Conservation (phyloP, 441 rosid species). For the Metrosideros polymorpha region DNA sequence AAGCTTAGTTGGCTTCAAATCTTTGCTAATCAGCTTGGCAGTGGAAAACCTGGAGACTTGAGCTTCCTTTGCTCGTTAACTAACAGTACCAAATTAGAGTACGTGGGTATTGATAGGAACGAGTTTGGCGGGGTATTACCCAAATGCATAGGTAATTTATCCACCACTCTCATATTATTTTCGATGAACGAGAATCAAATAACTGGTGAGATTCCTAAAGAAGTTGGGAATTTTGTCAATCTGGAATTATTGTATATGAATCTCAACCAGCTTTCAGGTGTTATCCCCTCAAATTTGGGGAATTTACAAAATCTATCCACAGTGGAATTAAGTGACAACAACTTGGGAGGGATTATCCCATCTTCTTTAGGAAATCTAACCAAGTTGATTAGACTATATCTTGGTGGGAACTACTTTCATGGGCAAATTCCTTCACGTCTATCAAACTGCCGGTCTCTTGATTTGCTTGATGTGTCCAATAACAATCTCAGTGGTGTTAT, state of each 20-base stretch:
- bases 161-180: rapidly evolving
- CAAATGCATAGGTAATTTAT: not conserved
- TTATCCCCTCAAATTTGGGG: not conserved
- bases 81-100: rapidly evolving
- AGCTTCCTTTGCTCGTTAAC: not conserved
- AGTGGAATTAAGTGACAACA: rapidly evolving
- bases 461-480: rapidly evolving
- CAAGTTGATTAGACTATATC: rapidly evolving
- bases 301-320: rapidly evolving
- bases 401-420: not conserved
- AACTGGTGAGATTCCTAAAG: not conserved
- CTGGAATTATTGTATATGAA: rapidly evolving
- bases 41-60: not conserved
- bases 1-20: rapidly evolving
- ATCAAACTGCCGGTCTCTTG: rapidly evolving
- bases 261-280: not conserved
- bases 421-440: rapidly evolving
- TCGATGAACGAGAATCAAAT: rapidly evolving
- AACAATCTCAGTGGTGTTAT: not conserved
- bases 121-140: not conserved
- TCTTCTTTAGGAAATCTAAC: not conserved
- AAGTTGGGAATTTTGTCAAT: not conserved
- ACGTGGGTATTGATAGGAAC: rapidly evolving
- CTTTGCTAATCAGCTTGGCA: rapidly evolving
- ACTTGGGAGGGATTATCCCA: not conserved